phyloP scores from a whole-genome alignment of 768 basidiomycete genomes.

The Xerocomus brunneocitrinus region DNA sequence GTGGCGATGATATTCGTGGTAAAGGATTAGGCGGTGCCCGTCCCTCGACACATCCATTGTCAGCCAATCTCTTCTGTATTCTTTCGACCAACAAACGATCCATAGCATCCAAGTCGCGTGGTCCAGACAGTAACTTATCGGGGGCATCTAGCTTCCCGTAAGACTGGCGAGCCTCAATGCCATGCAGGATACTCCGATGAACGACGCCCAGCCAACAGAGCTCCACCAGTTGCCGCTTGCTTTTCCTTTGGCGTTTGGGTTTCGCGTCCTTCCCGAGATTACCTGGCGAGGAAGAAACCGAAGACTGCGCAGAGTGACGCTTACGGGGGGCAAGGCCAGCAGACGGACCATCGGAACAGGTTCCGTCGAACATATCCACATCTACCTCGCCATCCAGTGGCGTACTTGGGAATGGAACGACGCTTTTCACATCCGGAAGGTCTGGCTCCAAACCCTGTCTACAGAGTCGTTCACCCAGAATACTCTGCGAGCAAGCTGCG shows the following conservation, averaged over 20 bases:
- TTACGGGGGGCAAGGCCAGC: constrained; percentile 19
- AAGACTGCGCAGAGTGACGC: constrained; percentile 33
- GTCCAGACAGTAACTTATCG: neutral
- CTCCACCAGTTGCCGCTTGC: constrained; percentile 30
- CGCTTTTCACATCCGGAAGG: constrained; percentile 28
- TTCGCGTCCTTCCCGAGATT: constrained; percentile 12
- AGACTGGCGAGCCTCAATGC: constrained; percentile 17
- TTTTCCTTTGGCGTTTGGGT: constrained; percentile 32
- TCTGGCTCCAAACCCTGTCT: constrained; percentile 16
- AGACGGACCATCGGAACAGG: constrained; percentile 4
- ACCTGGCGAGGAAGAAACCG: constrained; percentile 22
- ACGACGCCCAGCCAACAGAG: constrained; percentile 35
- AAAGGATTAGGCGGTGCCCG: constrained; percentile 16
- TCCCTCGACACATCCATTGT: constrained; percentile 30
- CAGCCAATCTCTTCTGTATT: constrained; percentile 30
- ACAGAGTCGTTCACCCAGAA: neutral
- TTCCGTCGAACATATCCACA: constrained; percentile 28
- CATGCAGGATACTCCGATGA: constrained; percentile 32
- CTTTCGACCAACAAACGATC: constrained; percentile 31
- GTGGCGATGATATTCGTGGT: constrained; percentile 20
- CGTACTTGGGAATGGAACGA: constrained; percentile 36
- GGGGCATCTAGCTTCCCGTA: constrained; percentile 1
- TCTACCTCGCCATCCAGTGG: constrained; percentile 21
- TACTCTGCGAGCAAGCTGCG: constrained; percentile 27
- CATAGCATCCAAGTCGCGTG: constrained; percentile 22